These are phyloP conservation scores for Ustilaginoidea virens DNA, from an alignment of 2,329 filamentous ascomycete species.

Conservation along the genomic window DNA sequence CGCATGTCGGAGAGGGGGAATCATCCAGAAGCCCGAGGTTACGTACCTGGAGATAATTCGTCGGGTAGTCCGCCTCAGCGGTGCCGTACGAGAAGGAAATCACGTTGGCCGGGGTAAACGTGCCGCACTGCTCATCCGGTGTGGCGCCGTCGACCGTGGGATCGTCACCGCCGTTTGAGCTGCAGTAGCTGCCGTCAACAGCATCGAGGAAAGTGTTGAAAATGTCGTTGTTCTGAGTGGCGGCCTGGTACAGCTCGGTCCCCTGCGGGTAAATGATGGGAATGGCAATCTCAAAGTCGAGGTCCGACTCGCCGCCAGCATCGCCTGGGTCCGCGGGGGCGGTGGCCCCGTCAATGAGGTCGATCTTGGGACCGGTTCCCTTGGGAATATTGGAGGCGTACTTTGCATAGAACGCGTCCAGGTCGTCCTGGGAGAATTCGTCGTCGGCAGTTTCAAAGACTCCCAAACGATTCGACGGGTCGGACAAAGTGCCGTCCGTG, in stretches of 20 bases:
- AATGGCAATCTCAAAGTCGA: slow-evolving; percentile 39
- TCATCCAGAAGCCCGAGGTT: no score
- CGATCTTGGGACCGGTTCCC: slow-evolving; percentile 25
- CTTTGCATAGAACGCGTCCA: slow-evolving; percentile 30
- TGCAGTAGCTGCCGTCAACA: slow-evolving; percentile 37
- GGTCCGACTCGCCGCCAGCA: slow-evolving; percentile 29
- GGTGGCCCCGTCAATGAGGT: slow-evolving; percentile 28
- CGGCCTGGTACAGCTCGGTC: slow-evolving; percentile 29
- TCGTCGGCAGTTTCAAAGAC: slow-evolving; percentile 36
- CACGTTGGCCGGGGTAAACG: slow-evolving; percentile 16
- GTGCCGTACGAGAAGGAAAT: slow-evolving; percentile 25
- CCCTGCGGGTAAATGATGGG: slow-evolving; percentile 35
- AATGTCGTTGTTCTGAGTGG: slow-evolving; percentile 20
- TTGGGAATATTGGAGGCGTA: slow-evolving; percentile 24
- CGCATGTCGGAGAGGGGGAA: no score
- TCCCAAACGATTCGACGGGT: slow-evolving; percentile 29
- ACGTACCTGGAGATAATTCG: slow-evolving; percentile 23
- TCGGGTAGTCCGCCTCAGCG: slow-evolving; percentile 20
- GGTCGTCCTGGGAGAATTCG: slow-evolving; percentile 31
- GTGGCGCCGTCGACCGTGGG: slow-evolving; percentile 32
- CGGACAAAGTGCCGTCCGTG: slow-evolving; percentile 20
- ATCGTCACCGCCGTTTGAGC: slow-evolving; percentile 26
- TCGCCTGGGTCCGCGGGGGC: slow-evolving; percentile 20
- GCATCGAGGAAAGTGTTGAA: slow-evolving; percentile 30
- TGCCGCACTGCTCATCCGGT: slow-evolving; percentile 13